phyloP scores from a whole-genome alignment of 352 stramenopile species.

The Phytophthora europaea region DNA sequence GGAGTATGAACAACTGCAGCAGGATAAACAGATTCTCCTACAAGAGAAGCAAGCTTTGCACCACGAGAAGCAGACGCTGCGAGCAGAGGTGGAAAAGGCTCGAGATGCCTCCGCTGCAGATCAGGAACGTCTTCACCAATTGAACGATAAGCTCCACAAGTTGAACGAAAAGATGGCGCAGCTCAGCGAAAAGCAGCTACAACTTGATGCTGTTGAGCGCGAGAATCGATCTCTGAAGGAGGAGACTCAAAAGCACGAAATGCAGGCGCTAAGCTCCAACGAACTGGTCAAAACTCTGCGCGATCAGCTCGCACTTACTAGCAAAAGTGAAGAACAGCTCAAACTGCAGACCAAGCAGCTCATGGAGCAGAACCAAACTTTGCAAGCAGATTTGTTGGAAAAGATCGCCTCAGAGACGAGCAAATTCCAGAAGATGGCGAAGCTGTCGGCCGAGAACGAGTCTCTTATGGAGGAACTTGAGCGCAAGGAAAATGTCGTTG shows the following conservation, averaged over 20 bases:
- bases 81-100: conserved; percentile 29
- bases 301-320: conserved; percentile 61
- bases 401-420: conserved; percentile 72
- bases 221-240: conserved; percentile 72
- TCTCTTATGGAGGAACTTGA: conserved; percentile 63
- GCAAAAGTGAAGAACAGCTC: conserved; percentile 73
- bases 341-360: conserved; percentile 78
- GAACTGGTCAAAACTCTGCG: conserved; percentile 64
- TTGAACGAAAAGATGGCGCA: conserved; percentile 43
- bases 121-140: conserved; percentile 40
- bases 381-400: conserved; percentile 72
- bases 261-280: conserved; percentile 64
- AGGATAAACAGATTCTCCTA: conserved; percentile 45
- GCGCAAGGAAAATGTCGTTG: conserved; percentile 47
- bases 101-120: conserved; percentile 23
- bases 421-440: conserved; percentile 78
- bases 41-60: conserved; percentile 53
- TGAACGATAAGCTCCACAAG: conserved; percentile 52
- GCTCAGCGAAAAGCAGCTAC: conserved; percentile 48
- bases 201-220: conserved; percentile 56
- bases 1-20: conserved; percentile 51
- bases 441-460: conserved; percentile 69
- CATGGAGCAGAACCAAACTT: conserved; percentile 74
- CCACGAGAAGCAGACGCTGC: conserved; percentile 40
- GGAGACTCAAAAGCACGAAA: conserved; percentile 67